Evolutionary conservation across 1,284 basidiomycete genomes (phyloP).

Genomic region (Malassezia vespertilionis): DNA sequence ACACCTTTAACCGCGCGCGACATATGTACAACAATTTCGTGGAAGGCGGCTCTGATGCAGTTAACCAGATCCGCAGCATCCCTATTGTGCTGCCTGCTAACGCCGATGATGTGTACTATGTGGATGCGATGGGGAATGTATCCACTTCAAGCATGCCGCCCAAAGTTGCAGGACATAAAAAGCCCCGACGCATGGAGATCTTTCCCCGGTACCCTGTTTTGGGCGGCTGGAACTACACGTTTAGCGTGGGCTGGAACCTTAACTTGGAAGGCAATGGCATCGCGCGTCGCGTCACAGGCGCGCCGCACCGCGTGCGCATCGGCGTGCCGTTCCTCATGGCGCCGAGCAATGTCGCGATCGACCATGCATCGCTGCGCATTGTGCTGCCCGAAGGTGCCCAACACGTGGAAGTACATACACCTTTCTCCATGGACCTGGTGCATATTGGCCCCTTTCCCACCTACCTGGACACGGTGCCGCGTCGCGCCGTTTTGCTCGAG

Average conservation of each 20-base stretch:
- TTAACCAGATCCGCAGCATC: background rate
- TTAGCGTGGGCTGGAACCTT: conserved; percentile 86
- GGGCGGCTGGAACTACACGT: conserved; percentile 95
- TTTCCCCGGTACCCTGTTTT: conserved; percentile 81
- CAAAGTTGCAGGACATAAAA: conserved; percentile 18
- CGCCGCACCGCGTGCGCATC: conserved; percentile 53
- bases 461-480: conserved; percentile 86
- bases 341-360: conserved; percentile 67
- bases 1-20: conserved; percentile 83
- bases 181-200: conserved; percentile 58
- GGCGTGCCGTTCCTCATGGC: conserved; percentile 76
- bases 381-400: conserved; percentile 89
- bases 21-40: conserved; percentile 65
- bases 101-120: conserved; percentile 23
- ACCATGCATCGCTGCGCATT: conserved; percentile 67
- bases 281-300: conserved; percentile 50
- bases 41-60: conserved; percentile 57
- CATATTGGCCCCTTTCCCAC: conserved; percentile 61
- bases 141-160: conserved; percentile 76
- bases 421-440: conserved; percentile 63
- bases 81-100: conserved; percentile 17
- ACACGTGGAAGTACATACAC: conserved; percentile 58
- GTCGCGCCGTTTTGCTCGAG: conserved; percentile 63
- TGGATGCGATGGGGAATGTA: conserved; percentile 70
- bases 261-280: conserved; percentile 14